A percentile compares a stretch with the other conserved stretches of the same genome.
phyloP scores from a whole-genome alignment of 257 asterid species.

The Ballota nigra region DNA sequence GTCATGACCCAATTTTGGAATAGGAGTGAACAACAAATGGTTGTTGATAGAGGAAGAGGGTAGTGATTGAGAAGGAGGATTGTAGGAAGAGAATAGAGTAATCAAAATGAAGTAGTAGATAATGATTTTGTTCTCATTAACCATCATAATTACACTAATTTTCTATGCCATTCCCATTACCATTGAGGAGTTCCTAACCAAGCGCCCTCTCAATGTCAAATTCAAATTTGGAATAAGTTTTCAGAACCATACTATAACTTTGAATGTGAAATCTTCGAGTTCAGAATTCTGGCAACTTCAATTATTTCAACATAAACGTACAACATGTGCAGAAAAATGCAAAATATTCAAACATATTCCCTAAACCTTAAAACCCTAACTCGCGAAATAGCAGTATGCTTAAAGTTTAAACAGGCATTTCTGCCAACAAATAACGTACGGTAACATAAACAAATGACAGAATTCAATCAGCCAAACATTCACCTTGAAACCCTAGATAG shows the following conservation, averaged over 20 bases:
- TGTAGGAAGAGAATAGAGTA: too few species aligned
- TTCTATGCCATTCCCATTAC: too few species aligned
- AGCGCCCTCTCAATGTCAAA: too few species aligned
- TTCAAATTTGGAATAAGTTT: neutral
- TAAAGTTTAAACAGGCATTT: neutral
- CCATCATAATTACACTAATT: too few species aligned
- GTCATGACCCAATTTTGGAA: too few species aligned
- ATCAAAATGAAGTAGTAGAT: too few species aligned
- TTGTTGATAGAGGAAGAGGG: too few species aligned
- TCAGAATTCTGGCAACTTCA: neutral
- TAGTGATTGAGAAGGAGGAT: too few species aligned
- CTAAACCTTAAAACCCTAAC: conserved; percentile 28
- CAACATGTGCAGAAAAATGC: neutral
- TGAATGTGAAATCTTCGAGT: neutral
- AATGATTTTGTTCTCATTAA: too few species aligned
- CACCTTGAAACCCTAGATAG: conserved; percentile 10
- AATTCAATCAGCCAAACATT: neutral
- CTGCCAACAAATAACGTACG: neutral
- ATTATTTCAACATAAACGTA: neutral
- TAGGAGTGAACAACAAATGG: too few species aligned
- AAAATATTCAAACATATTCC: neutral
- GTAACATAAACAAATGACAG: neutral
- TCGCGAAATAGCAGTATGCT: neutral
- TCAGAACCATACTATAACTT: neutral
- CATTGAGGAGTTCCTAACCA: too few species aligned